Evolutionary conservation across 2,329 filamentous ascomycete genomes (phyloP), one percentile per base, ranked within the genome.

Genomic region (Aspergillus nomiae): DNA sequence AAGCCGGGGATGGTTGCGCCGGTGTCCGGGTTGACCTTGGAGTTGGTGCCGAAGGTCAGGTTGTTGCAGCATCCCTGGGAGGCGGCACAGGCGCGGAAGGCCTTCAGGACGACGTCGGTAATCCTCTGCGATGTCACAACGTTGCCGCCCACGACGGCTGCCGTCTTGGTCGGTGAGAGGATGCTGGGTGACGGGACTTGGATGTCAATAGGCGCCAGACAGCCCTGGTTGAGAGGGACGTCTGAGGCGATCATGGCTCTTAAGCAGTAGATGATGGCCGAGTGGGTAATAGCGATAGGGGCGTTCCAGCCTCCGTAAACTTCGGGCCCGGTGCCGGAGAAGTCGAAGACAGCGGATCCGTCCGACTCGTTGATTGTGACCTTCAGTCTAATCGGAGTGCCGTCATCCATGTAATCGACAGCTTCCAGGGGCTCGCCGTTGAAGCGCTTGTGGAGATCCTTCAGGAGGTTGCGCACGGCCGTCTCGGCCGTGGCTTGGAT

Each of bases 141-240:
- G 72, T 94, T 95, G 60, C 92, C 92, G 53, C 91, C 92, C 0
- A 94, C 92, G 0, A 95, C 92, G 0, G 92, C 92, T 0, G 92
- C 91, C 55, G 88, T 88, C 72, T 90, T 89, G 0, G 89, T 90
- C 0, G 92, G 92, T 0, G 87, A 89, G 36, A 96, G 85, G 73
- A 95, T 90, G 67, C 87, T 86, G 9, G 87, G 85, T 0, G 92
- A 90, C 7, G 76, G 76, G 57, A 94, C 92, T 54, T 83, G 82
- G 72, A 95, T 90, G 59, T 87, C 84, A 70, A 95, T 91, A 0
- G 92, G 92, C 56, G 87, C 87, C 3, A 95, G 82, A 67, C 92
- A 96, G 67, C 92, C 92, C 78, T 96, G 92, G 79, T 96, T 96
- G 4, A 96, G 84, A 0, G 92, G 92, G 16, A 96, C 94, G 69